Conservation (phyloP, 208 protist species). For the Wallacemonas sp. region DNA sequence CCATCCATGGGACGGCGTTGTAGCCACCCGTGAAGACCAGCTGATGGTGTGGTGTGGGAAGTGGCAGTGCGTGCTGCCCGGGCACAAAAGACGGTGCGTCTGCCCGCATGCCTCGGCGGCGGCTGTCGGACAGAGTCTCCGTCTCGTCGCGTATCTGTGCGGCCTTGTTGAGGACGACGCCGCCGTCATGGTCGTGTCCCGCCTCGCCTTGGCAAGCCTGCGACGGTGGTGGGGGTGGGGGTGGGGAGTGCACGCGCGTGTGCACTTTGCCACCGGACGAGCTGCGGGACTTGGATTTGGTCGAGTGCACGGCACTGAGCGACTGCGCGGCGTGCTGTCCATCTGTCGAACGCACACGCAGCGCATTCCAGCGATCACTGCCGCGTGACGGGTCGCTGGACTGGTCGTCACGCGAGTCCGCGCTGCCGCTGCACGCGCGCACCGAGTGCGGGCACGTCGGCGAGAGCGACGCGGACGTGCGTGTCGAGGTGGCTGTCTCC, state of each 20-base stretch:
- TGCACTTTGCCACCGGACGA: no score
- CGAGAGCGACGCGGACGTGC: not conserved
- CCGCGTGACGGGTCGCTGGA: not conserved
- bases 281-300: not conserved
- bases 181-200: no score
- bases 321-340: not conserved
- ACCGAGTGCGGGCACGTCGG: conserved; percentile 3
- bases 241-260: no score
- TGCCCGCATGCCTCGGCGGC: not conserved
- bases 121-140: no score
- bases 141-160: no score
- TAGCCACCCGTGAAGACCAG: no score
- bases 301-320: not conserved
- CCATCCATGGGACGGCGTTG: no score
- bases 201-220: no score
- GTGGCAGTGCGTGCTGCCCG: no score
- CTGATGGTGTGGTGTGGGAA: no score
- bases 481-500: not conserved
- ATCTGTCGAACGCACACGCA: not conserved
- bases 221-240: no score
- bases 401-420: not conserved
- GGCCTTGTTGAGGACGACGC: no score
- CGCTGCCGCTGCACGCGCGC: not conserved
- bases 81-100: not conserved
- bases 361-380: not conserved